A percentile compares a stretch with the other conserved stretches of the same genome.
phyloP scores from a whole-genome alignment of 2,329 filamentous ascomycete species.

The Cercospora janseana region DNA sequence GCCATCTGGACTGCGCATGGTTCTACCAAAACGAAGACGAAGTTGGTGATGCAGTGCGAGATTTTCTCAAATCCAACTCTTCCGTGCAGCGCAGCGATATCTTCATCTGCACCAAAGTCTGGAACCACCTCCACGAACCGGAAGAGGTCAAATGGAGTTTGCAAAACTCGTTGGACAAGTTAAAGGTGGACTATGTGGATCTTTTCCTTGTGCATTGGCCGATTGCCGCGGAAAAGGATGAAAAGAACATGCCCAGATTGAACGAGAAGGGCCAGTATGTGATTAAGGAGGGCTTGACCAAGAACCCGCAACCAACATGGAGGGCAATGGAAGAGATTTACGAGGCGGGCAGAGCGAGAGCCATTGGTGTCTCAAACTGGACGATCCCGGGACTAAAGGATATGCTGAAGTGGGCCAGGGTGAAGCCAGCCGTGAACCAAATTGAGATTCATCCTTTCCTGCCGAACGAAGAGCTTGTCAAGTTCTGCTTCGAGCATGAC shows the following conservation, averaged over 20 bases:
- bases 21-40: conserved; percentile 56
- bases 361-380: conserved; percentile 56
- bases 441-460: conserved; percentile 57
- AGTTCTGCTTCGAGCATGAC: conserved; percentile 56
- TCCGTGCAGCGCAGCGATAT: conserved; percentile 51
- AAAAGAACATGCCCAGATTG: conserved; percentile 48
- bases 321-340: conserved; percentile 61
- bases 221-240: conserved; percentile 53
- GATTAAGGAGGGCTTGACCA: conserved; percentile 63
- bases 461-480: conserved; percentile 60
- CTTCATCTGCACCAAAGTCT: conserved; percentile 55
- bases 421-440: conserved; percentile 47
- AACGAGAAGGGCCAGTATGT: conserved; percentile 58
- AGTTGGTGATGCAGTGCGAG: conserved; percentile 53
- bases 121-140: conserved; percentile 51
- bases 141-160: conserved; percentile 40
- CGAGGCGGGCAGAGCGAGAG: conserved; percentile 53
- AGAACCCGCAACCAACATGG: conserved; percentile 65
- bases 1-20: conserved; percentile 57
- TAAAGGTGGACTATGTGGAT: conserved; percentile 39
- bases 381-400: conserved; percentile 45
- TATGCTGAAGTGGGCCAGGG: conserved; percentile 45
- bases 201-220: conserved; percentile 46
- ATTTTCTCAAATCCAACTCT: conserved; percentile 52
- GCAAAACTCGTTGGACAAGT: conserved; percentile 37